Percentiles rank a stretch among this genome's conserved stretches.
Evolutionary conservation across 495 filamentous ascomycete genomes (phyloP).

Genomic region (Aspergillus affinis): DNA sequence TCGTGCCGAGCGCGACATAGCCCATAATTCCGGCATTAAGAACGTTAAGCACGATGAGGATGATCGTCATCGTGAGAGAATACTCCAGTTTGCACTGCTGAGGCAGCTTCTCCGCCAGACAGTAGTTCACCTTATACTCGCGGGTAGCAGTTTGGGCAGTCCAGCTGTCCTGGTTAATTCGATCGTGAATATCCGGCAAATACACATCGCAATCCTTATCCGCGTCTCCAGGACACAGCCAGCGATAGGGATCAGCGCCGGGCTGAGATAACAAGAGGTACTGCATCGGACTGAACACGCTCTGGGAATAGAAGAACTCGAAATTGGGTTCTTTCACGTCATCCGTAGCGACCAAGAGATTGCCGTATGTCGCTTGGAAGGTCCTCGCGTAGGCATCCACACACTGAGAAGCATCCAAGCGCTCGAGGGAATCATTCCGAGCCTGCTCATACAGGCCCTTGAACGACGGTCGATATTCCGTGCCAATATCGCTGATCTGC

Average conservation of each 20-base stretch:
- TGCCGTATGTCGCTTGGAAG: background rate
- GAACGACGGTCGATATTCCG: background rate
- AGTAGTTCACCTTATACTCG: constrained; percentile 1
- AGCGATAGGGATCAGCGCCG: constrained; percentile 1
- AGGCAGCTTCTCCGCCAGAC: constrained; percentile 2
- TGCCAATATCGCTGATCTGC: background rate
- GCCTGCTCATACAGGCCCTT: background rate
- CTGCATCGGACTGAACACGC: background rate
- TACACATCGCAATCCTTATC: background rate
- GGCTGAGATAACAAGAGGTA: background rate
- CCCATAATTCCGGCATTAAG: background rate
- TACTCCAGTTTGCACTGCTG: constrained; percentile 4
- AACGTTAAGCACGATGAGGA: background rate
- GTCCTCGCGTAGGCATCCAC: constrained; percentile 1
- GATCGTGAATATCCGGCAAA: background rate
- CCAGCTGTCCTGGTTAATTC: background rate
- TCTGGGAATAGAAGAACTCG: background rate
- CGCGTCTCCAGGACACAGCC: background rate
- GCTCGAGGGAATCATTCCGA: background rate
- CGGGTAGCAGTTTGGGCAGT: background rate
- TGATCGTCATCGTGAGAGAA: background rate
- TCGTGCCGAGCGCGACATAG: background rate
- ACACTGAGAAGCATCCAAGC: background rate
- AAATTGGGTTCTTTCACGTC: background rate
- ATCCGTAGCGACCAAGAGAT: background rate